Evolutionary conservation across 352 stramenopile species (phyloP), one percentile per base, ranked within the genome.

Genomic region (Phytophthora hybrid): DNA sequence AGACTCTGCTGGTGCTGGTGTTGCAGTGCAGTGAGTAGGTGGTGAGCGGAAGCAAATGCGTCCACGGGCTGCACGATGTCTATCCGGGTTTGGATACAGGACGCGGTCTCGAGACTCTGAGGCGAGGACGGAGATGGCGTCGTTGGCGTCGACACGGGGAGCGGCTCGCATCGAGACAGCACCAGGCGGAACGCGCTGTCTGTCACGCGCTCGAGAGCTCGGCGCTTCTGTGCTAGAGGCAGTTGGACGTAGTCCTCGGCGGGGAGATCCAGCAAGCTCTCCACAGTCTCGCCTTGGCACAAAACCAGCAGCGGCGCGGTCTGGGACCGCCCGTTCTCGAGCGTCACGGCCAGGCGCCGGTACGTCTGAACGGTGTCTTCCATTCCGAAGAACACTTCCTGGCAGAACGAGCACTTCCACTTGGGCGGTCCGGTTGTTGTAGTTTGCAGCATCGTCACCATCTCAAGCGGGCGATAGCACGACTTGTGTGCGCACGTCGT

Each of bases 361-460:
- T 80, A 93, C 4, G 73, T 87, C 49, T 90, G 82, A 1, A 76
- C 59, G 1, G 79, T 93, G 14, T 82, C 74, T 59, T 81, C 57
- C 71, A 84, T 83, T 5, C 80, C 83, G 14, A 76, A 73, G 62
- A 90, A 90, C 18, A 89, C 74, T 71, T 90, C 77, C 31, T 84
- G 69, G 54, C 85, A 90, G 59, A 89, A 89, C 6, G 46, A 39
- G 37, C 82, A 92, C 32, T 79, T 80, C 83, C 83, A 91, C 46
- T 78, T 77, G n/a, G 77, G 73, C 18, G 54, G 58, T 1, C 37
- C 60, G 11, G 32, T 8, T n/a, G n/a, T n/a, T 6, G 29, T 21
- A 5, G 21, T 34, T 34, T 60, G 65, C 53, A 64, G 52, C 31
- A 39, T 70, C 0, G 41, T 21, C 34, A 74, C 52, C 46, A 76